These are phyloP conservation scores for Suillus spraguei DNA, from an alignment of 768 basidiomycete species.

Conservation along the genomic window DNA sequence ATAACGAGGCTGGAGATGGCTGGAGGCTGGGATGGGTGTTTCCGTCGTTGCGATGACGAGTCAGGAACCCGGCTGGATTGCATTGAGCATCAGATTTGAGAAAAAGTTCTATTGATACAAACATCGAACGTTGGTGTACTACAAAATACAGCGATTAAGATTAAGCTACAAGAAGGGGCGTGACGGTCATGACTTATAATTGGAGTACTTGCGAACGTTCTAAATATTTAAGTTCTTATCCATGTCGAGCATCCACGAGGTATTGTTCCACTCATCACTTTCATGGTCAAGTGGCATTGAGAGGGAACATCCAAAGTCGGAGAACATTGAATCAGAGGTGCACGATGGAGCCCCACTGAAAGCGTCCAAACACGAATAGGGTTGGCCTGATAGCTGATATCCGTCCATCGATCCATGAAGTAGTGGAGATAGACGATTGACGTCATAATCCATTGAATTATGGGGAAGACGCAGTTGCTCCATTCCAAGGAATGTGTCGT, in stretches of 20 bases:
- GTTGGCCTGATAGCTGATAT: not conserved
- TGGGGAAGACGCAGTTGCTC: constrained; percentile 9
- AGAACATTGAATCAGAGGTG: not conserved
- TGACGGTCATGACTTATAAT: not conserved
- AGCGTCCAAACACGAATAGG: not conserved
- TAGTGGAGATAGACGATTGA: not conserved
- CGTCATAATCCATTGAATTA: constrained; percentile 2
- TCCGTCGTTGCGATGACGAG: not conserved
- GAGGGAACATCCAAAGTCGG: not conserved
- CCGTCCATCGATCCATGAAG: not conserved
- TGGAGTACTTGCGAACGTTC: not conserved
- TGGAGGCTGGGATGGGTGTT: not conserved
- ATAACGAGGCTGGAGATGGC: not conserved
- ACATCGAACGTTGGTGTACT: not conserved
- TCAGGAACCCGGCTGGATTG: not conserved
- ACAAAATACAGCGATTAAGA: not conserved
- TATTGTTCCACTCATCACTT: not conserved
- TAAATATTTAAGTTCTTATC: not conserved
- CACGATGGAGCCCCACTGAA: not conserved
- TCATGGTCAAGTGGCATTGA: constrained; percentile 1
- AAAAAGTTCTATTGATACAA: constrained; percentile 7
- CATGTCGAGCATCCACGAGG: constrained; percentile 4
- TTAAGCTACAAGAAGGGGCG: constrained; percentile 1
- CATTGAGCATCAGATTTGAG: not conserved
- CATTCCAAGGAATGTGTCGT: constrained; percentile 4